phyloP scores from a whole-genome alignment of 805 yeast species.

The Kregervanrija delftensis region DNA sequence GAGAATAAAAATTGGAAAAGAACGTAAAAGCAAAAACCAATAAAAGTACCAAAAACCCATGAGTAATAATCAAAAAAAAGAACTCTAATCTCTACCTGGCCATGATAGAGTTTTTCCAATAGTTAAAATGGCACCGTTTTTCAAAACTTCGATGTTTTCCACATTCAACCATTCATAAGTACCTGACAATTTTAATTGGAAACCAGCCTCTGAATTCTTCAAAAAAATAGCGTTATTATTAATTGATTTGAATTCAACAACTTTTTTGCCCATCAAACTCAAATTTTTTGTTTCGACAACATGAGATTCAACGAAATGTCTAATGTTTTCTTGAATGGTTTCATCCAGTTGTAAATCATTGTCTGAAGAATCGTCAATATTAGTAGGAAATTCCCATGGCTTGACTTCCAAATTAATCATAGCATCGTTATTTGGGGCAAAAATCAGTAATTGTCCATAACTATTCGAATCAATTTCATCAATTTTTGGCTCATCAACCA shows the following conservation, averaged over 20 bases:
- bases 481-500: constrained; percentile 9
- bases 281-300: constrained; percentile 33
- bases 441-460: constrained; percentile 36
- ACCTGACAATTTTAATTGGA: constrained; percentile 27
- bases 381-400: constrained; percentile 79
- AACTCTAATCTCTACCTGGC: constrained; percentile 23
- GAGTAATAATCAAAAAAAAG: neutral
- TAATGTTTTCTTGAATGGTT: constrained; percentile 43
- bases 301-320: constrained; percentile 58
- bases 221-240: constrained; percentile 31
- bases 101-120: constrained; percentile 31
- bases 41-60: neutral
- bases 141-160: constrained; percentile 28
- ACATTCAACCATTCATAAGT: constrained; percentile 32
- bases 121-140: constrained; percentile 41
- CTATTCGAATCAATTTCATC: constrained; percentile 4
- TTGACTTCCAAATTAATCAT: constrained; percentile 43
- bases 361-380: constrained; percentile 32
- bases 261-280: constrained; percentile 6
- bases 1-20: constrained; percentile 1
- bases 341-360: constrained; percentile 35
- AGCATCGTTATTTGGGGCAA: constrained; percentile 69
- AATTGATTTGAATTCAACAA: constrained; percentile 25
- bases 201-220: constrained; percentile 30
- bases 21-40: neutral